phyloP scores from a whole-genome alignment of 495 filamentous ascomycete genomes.

The Pyronema domesticum region DNA sequence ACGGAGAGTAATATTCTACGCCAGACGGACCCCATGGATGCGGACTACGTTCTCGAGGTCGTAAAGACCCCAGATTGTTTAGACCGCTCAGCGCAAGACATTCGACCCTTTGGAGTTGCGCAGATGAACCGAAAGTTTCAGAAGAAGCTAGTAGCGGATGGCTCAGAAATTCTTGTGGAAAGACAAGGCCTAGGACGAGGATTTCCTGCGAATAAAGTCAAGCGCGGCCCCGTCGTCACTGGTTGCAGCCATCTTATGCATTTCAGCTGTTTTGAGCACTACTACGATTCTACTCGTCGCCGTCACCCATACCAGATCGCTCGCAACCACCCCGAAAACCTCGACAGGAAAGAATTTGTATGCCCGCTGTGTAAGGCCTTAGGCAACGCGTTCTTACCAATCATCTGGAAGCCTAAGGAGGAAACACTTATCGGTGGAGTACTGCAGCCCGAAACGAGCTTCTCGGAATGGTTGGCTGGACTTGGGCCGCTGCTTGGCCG shows the following conservation, averaged over 20 bases:
- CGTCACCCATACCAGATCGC: conserved; percentile 84
- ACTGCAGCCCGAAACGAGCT: conserved; percentile 37
- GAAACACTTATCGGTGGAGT: conserved; percentile 51
- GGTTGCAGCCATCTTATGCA: conserved; percentile 99
- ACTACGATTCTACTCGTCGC: conserved; percentile 60
- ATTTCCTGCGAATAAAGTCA: conserved; percentile 49
- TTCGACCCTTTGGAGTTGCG: conserved; percentile 80
- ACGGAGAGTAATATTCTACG: conserved; percentile 75
- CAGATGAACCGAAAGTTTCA: conserved; percentile 64
- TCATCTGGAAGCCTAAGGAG: conserved; percentile 86
- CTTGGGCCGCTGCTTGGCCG: conserved; percentile 29
- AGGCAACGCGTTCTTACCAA: conserved; percentile 86
- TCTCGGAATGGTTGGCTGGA: conserved; percentile 45
- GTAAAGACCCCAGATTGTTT: conserved; percentile 57
- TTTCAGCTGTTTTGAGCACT: conserved; percentile 83
- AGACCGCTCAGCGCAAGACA: conserved; percentile 59
- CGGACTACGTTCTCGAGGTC: conserved; percentile 71
- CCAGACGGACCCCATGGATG: conserved; percentile 62
- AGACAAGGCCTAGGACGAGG: conserved; percentile 76
- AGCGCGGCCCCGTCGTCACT: conserved; percentile 65
- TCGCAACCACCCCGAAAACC: conserved; percentile 69
- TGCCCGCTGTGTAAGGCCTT: conserved; percentile 97
- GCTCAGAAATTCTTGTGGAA: conserved; percentile 50
- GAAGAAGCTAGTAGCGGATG: conserved; percentile 54
- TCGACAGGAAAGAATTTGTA: conserved; percentile 67